Evolutionary conservation across 352 stramenopile species (phyloP).

Genomic region (Detonula confervacea): DNA sequence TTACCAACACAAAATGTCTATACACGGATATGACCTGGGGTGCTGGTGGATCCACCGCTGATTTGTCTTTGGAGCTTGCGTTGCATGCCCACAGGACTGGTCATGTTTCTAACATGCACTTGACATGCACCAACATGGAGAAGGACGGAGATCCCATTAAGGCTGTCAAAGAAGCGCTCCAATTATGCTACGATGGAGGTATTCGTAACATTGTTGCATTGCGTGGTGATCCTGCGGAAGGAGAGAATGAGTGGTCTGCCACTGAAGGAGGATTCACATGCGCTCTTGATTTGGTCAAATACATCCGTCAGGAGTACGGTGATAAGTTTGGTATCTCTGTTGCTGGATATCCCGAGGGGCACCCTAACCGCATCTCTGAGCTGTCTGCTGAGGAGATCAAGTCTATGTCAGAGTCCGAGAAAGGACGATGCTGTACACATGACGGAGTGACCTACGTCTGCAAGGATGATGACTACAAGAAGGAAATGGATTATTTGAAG

Average conservation of each 20-base stretch:
- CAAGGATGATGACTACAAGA: slow-evolving; percentile 88
- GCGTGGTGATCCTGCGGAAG: slow-evolving; percentile 93
- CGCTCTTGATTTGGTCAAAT: slow-evolving; percentile 95
- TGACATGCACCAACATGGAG: slow-evolving; percentile 98
- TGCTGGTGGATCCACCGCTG: slow-evolving; percentile 94
- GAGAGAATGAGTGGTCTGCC: slow-evolving; percentile 91
- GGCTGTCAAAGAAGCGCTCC: slow-evolving; percentile 92
- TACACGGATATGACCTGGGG: slow-evolving; percentile 99
- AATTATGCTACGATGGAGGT: slow-evolving; percentile 90
- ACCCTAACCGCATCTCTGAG: slow-evolving; percentile 89
- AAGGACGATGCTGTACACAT: slow-evolving; percentile 71
- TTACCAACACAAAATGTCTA: slow-evolving; percentile 88
- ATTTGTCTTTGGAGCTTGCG: slow-evolving; percentile 95
- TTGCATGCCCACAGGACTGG: slow-evolving; percentile 83
- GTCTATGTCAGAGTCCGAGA: slow-evolving; percentile 78
- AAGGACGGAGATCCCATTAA: slow-evolving; percentile 81
- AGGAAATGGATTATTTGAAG: slow-evolving; percentile 97
- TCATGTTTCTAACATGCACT: slow-evolving; percentile 87
- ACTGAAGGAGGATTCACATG: slow-evolving; percentile 90
- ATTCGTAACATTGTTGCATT: slow-evolving; percentile 99
- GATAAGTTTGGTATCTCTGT: slow-evolving; percentile 96
- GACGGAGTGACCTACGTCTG: slow-evolving; percentile 86
- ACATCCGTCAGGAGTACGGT: slow-evolving; percentile 94
- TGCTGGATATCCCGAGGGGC: slow-evolving; percentile 97
- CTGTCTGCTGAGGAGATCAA: slow-evolving; percentile 69